Evolutionary conservation across 106 monocot genomes (phyloP).

Genomic region (Phalaenopsis aphrodite): DNA sequence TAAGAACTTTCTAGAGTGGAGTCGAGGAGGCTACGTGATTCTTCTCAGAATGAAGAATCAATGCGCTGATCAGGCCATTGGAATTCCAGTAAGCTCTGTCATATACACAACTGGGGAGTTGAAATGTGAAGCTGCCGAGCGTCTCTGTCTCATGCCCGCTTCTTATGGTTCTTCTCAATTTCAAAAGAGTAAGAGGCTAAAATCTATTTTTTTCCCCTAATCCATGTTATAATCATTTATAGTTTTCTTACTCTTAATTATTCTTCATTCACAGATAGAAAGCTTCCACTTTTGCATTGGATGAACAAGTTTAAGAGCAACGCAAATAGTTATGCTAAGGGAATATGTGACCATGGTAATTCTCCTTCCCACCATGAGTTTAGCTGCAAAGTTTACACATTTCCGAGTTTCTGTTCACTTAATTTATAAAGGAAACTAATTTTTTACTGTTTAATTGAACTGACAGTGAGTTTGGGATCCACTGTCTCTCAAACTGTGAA

Average conservation of each 20-base stretch:
- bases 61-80: constrained; percentile 14
- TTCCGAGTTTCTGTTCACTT: too few species aligned
- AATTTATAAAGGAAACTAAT: not conserved
- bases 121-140: not conserved
- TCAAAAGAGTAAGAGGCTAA: not conserved
- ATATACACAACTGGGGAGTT: constrained; percentile 11
- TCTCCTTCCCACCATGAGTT: not conserved
- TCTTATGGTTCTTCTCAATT: not conserved
- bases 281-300: not conserved
- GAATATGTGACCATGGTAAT: not conserved
- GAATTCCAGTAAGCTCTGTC: constrained; percentile 22
- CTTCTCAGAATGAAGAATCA: constrained; percentile 12
- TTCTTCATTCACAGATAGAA: not conserved
- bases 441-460: not conserved
- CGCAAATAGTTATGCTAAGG: not conserved
- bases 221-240: not conserved
- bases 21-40: too few species aligned
- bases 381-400: too few species aligned
- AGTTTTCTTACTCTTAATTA: not conserved
- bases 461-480: constrained; percentile 30
- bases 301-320: not conserved
- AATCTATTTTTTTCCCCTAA: not conserved
- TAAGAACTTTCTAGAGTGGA: too few species aligned
- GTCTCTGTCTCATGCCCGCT: not conserved
- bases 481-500: constrained; percentile 36